Conservation (phyloP, 1,284 basidiomycete genomes). For the Cystobasidiaceae sp. region DNA sequence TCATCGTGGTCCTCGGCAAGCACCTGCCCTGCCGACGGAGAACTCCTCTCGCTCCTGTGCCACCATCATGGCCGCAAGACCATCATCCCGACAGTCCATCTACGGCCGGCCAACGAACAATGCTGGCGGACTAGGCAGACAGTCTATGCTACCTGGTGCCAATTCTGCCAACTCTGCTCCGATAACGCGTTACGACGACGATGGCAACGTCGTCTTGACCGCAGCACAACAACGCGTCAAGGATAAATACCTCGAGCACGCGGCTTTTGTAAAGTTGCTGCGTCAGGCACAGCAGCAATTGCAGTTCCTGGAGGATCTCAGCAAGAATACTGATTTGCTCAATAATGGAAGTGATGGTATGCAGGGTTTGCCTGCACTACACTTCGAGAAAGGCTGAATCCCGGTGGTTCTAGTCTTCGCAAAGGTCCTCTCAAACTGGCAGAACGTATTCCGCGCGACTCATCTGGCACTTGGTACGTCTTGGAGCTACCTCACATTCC, state of each 20-base stretch:
- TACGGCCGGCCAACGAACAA: neutral
- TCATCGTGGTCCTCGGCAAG: too few relatives aligned
- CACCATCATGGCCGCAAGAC: constrained; percentile 18
- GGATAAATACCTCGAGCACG: constrained; percentile 39
- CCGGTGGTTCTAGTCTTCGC: constrained; percentile 36
- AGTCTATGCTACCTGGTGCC: constrained; percentile 8
- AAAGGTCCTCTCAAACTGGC: constrained; percentile 42
- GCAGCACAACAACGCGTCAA: constrained; percentile 29
- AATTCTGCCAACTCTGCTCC: neutral
- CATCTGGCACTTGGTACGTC: constrained; percentile 39
- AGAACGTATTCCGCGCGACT: constrained; percentile 40
- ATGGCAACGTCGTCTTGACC: constrained; percentile 25
- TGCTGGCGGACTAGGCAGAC: neutral
- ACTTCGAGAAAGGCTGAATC: too few relatives aligned
- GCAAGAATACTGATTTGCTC: constrained; percentile 33
- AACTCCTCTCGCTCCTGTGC: too few relatives aligned
- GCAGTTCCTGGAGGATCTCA: constrained; percentile 20
- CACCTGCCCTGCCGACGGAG: too few relatives aligned
- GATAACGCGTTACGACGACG: constrained; percentile 12
- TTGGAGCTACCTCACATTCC: neutral
- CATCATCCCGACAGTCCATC: constrained; percentile 4
- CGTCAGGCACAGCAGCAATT: constrained; percentile 31
- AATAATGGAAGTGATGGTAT: constrained; percentile 35
- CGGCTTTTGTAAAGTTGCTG: constrained; percentile 32
- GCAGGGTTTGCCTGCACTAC: too few relatives aligned